Evolutionary conservation across 225 moss, liverwort and hornwort species (phyloP).

Genomic region (Sphagnum tenellum): DNA sequence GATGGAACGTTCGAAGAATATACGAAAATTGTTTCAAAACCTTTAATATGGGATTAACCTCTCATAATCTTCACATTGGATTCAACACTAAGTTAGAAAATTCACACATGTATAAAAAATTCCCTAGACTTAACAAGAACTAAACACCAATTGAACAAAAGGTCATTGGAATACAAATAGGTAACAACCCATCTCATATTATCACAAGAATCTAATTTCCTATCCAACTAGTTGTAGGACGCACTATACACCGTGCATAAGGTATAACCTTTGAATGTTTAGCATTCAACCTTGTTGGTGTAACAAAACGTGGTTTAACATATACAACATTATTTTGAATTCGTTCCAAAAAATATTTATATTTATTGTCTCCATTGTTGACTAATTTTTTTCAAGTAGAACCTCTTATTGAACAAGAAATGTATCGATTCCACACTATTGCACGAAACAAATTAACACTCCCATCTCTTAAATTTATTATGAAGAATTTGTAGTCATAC

Average conservation of each 20-base stretch:
- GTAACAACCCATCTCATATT: background rate
- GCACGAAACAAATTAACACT: background rate
- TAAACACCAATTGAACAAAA: too few relatives aligned
- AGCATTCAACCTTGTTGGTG: background rate
- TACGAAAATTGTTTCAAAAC: background rate
- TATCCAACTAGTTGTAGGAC: background rate
- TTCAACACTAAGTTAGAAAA: background rate
- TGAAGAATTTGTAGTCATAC: background rate
- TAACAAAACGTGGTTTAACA: background rate
- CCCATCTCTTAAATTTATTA: background rate
- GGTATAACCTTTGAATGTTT: background rate
- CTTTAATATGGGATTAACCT: too few relatives aligned
- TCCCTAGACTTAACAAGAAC: background rate
- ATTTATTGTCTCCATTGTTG: background rate
- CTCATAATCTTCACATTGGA: too few relatives aligned
- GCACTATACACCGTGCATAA: background rate
- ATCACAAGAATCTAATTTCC: background rate
- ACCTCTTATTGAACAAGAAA: background rate
- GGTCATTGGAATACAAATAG: too few relatives aligned
- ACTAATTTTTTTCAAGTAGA: background rate
- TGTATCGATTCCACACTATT: background rate
- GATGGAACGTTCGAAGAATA: background rate
- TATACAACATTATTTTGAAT: background rate
- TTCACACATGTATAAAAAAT: background rate
- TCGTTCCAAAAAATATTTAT: background rate